phyloP scores from a whole-genome alignment of 23 red algal species.

The Gracilaria gracilis region DNA sequence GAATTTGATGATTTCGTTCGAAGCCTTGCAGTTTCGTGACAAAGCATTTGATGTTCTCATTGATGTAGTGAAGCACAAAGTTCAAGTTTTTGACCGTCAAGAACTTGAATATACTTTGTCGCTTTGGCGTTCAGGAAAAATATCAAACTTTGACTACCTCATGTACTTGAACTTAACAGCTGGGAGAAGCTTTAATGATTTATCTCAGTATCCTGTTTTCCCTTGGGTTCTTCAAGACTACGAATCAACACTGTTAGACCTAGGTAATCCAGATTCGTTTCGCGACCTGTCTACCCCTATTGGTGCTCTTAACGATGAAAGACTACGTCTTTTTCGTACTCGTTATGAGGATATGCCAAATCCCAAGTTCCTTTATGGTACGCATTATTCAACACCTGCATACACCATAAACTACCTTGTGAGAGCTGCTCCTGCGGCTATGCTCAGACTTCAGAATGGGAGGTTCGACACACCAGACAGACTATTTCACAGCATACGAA shows the following conservation, averaged over 20 bases:
- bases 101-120: slow-evolving; percentile 48
- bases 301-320: slow-evolving; percentile 61
- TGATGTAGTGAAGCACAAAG: slow-evolving; percentile 2
- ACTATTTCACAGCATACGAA: slow-evolving; percentile 78
- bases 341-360: slow-evolving; percentile 70
- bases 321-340: slow-evolving; percentile 32
- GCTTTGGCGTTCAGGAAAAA: slow-evolving; percentile 48
- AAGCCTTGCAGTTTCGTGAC: slow-evolving; percentile 27
- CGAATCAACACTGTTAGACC: slow-evolving; percentile 50
- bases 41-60: slow-evolving; percentile 28
- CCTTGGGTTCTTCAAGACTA: slow-evolving; percentile 92
- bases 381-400: slow-evolving; percentile 90
- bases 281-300: slow-evolving; percentile 87
- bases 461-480: slow-evolving; percentile 85
- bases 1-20: slow-evolving; percentile 69
- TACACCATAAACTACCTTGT: slow-evolving; percentile 84
- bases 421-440: slow-evolving; percentile 78
- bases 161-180: slow-evolving; percentile 78
- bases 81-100: slow-evolving; percentile 46
- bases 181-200: slow-evolving; percentile 79
- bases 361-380: slow-evolving; percentile 80
- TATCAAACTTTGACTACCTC: slow-evolving; percentile 90
- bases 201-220: slow-evolving; percentile 92
- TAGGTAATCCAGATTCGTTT: slow-evolving; percentile 58
- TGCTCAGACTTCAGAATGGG: slow-evolving; percentile 83